phyloP scores from a whole-genome alignment of 306 rosid genomes.

The Echinosophora koreensis region DNA sequence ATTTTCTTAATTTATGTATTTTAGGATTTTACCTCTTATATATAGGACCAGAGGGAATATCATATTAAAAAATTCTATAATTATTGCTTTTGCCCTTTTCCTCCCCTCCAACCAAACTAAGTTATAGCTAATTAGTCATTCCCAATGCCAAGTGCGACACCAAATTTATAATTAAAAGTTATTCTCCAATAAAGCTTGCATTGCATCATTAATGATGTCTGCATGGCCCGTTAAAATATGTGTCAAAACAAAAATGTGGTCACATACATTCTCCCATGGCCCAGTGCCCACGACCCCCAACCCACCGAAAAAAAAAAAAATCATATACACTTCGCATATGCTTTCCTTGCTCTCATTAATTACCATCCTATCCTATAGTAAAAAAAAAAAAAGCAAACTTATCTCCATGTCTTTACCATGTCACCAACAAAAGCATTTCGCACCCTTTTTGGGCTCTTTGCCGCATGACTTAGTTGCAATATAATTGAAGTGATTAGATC shows the following conservation, averaged over 20 bases:
- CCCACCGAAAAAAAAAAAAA: background rate
- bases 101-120: conserved; percentile 42
- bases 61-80: conserved; percentile 39
- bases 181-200: conserved; percentile 19
- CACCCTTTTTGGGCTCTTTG: background rate
- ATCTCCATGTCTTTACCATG: background rate
- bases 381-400: too few relatives aligned
- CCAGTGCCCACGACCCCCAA: background rate
- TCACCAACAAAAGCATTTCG: background rate
- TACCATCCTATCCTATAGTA: too few relatives aligned
- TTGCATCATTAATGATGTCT: conserved; percentile 34
- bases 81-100: conserved; percentile 39
- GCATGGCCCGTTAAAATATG: conserved; percentile 41
- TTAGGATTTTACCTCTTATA: too few relatives aligned
- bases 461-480: background rate
- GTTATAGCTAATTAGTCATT: conserved; percentile 27
- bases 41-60: too few relatives aligned
- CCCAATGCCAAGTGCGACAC: conserved; percentile 16
- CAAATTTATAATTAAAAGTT: conserved; percentile 24
- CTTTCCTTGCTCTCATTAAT: background rate
- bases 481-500: too few relatives aligned
- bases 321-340: background rate
- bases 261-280: background rate
- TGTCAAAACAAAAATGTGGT: background rate
- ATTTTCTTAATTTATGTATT: too few relatives aligned